Base-by-base conservation (phyloP, 2,329 filamentous ascomycete genomes). In the Penicillium sp. region DNA sequence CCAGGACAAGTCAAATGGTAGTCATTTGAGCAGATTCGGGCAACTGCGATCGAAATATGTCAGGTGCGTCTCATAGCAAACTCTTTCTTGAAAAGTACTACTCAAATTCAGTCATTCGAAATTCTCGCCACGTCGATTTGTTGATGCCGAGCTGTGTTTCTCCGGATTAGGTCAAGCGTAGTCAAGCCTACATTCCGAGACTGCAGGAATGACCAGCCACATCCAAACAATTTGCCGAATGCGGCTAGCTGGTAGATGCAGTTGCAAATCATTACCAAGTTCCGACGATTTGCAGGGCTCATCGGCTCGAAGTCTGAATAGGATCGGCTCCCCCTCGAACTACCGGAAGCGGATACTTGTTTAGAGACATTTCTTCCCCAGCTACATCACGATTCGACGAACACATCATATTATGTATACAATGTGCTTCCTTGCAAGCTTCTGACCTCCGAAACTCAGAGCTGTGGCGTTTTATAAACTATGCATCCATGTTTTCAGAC, bases 401-500 rank as follows among this genome's bases (percentile, higher is more conserved):
- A 42, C 39, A 42, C n/a, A 42, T 22, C 19, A 22, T 13, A 22
- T 0, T 1, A 21, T 42, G 4, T 7, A 13, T 22, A 22, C 39
- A 6, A 22, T 22, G 9, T 22, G 19, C 10, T 6, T 42, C 3
- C 19, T 42, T 21, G 1, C 5, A 3, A 21, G 6, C 19, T 22
- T 19, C 39, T 4, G 3, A 42, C 19, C 9, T 21, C 39, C 19
- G 11, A 42, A 13, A 4, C 9, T n/a, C 37, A 35, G 16, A 22
- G 6, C 29, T 39, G 45, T 39, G 26, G 27, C 39, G 22, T 37
- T 55, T 57, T 46, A 27, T 42, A 24, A 58, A 52, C 54, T 49
- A 61, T 60, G 57, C 43, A 61, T 62, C 56, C 35, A 52, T 52
- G 46, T 46, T 57, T 52, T 24, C 54, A 24, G 54, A 35, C 19